Conservation (phyloP, 176 grass and related monocot species). For the Phoenix roebelenii region DNA sequence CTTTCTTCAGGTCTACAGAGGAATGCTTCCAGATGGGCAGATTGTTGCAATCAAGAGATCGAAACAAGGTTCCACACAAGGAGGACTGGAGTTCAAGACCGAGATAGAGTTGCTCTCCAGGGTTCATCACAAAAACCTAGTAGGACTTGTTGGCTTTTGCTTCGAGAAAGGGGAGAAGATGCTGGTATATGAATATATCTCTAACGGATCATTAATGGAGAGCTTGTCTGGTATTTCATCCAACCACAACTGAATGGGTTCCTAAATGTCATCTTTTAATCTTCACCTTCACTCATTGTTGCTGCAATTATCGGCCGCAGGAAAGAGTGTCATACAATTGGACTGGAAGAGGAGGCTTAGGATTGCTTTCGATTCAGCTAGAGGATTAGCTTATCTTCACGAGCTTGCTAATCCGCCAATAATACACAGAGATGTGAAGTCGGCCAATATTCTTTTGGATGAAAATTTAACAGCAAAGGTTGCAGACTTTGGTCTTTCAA, state of each 20-base stretch:
- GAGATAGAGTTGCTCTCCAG: slow-evolving; percentile 87
- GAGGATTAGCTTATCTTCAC: slow-evolving; percentile 85
- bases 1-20: slow-evolving; percentile 56
- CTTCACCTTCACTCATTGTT: slow-evolving; percentile 1
- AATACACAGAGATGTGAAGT: slow-evolving; percentile 90
- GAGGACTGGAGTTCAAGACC: slow-evolving; percentile 80
- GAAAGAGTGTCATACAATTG: slow-evolving; percentile 58
- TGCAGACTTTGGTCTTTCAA: slow-evolving; percentile 77
- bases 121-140: slow-evolving; percentile 89
- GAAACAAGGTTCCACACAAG: slow-evolving; percentile 68
- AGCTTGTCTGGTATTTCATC: slow-evolving; percentile 48
- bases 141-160: slow-evolving; percentile 80
- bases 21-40: slow-evolving; percentile 48
- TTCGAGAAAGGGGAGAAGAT: slow-evolving; percentile 78
- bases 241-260: neutral
- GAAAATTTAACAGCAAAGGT: slow-evolving; percentile 73
- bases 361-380: slow-evolving; percentile 71
- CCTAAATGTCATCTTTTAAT: slow-evolving; percentile 1
- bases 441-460: slow-evolving; percentile 76
- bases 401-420: slow-evolving; percentile 91
- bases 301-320: slow-evolving; percentile 19
- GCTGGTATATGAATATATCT: slow-evolving; percentile 75
- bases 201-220: slow-evolving; percentile 61
- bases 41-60: slow-evolving; percentile 83
- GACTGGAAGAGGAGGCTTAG: slow-evolving; percentile 64